Evolutionary conservation across 2,329 filamentous ascomycete species (phyloP).

Genomic region (Tolypocladium inflatum): DNA sequence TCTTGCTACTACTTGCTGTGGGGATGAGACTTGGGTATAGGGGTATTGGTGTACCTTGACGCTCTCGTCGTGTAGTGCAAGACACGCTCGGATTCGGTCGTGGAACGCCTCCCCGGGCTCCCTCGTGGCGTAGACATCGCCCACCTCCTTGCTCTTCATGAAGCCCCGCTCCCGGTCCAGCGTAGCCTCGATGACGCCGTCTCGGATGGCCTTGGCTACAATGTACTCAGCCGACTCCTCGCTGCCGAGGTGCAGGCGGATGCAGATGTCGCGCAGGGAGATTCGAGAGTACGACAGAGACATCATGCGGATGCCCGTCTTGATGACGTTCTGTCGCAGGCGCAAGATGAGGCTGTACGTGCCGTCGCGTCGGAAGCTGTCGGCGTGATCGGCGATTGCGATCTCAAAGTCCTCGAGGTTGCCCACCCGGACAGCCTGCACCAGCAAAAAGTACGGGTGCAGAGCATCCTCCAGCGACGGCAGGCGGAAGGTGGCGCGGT

Average conservation of each 20-base stretch:
- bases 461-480: slow-evolving; percentile 78
- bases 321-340: slow-evolving; percentile 96
- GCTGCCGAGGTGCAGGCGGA: slow-evolving; percentile 83
- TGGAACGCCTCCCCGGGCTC: slow-evolving; percentile 97
- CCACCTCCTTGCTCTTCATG: slow-evolving; percentile 97
- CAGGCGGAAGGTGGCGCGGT: slow-evolving; percentile 88
- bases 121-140: slow-evolving; percentile 90
- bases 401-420: slow-evolving; percentile 90
- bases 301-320: slow-evolving; percentile 98
- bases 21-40: neutral
- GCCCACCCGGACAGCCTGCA: slow-evolving; percentile 92
- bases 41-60: slow-evolving; percentile 60
- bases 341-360: slow-evolving; percentile 94
- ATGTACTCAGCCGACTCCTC: slow-evolving; percentile 99
- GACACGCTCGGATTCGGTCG: slow-evolving; percentile 85
- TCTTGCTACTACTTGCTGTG: slow-evolving; percentile 6
- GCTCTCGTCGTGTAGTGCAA: slow-evolving; percentile 91
- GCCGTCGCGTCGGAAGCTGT: slow-evolving; percentile 83
- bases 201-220: slow-evolving; percentile 94
- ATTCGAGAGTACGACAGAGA: slow-evolving; percentile 96
- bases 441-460: slow-evolving; percentile 86
- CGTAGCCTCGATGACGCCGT: slow-evolving; percentile 93
- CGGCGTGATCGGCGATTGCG: slow-evolving; percentile 70
- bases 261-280: slow-evolving; percentile 92
- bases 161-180: slow-evolving; percentile 90